Evolutionary conservation across 305 asterid species (phyloP).

Genomic region (Solanum hybrid): DNA sequence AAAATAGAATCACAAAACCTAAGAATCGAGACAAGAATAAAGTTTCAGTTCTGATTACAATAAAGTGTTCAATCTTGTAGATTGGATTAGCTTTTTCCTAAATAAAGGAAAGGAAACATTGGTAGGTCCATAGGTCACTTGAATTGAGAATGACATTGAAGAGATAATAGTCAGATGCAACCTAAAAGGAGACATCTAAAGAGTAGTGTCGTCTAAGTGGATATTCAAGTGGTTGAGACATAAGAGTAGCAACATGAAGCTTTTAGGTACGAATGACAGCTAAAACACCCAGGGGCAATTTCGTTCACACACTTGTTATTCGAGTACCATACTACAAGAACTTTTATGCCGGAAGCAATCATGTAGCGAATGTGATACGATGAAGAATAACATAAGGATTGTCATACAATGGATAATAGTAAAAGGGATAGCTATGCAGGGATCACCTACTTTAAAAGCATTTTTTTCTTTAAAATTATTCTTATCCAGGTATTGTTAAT

Average conservation of each 20-base stretch:
- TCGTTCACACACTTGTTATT: not conserved
- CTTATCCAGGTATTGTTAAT: not conserved
- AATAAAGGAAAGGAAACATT: not conserved
- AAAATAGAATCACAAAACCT: not conserved
- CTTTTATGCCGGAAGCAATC: not conserved
- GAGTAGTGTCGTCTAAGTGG: not conserved
- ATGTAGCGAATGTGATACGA: not conserved
- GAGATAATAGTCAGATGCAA: not conserved
- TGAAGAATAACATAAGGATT: not conserved
- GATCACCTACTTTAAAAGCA: not conserved
- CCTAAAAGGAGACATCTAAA: not conserved
- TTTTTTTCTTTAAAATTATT: not conserved
- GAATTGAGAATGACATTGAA: not conserved
- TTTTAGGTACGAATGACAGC: not conserved
- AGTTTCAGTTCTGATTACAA: not conserved
- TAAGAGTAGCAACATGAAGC: not conserved
- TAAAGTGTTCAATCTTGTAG: not conserved
- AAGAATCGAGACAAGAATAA: not conserved
- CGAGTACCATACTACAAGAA: not conserved
- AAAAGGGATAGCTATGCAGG: not conserved
- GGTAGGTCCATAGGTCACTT: not conserved
- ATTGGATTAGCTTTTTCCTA: not conserved
- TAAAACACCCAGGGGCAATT: not conserved
- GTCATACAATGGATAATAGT: not conserved
- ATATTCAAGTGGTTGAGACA: not conserved